Conservation (phyloP, 129 eudicot genomes). For the Helianthus tuberosus region DNA sequence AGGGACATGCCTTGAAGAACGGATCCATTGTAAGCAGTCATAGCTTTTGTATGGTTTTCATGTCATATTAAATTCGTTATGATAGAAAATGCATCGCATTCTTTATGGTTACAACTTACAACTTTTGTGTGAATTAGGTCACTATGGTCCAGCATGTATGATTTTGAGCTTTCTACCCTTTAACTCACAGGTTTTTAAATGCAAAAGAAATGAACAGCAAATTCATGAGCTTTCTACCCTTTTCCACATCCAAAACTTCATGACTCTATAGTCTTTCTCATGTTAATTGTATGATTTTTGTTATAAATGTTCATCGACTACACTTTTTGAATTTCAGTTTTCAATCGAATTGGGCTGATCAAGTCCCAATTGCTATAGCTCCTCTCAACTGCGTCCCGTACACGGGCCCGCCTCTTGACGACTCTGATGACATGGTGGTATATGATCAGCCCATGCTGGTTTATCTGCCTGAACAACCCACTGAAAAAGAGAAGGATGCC, state of each 20-base stretch:
- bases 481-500: slow-evolving; percentile 52
- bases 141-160: too few species aligned
- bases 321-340: slow-evolving; percentile 30
- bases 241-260: not conserved
- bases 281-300: not conserved
- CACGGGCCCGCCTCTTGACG: slow-evolving; percentile 39
- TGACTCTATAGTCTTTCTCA: slow-evolving; percentile 5
- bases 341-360: slow-evolving; percentile 28
- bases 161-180: too few species aligned
- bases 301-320: not conserved
- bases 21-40: too few species aligned
- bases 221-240: slow-evolving; percentile 14
- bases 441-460: slow-evolving; percentile 54
- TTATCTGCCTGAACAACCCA: slow-evolving; percentile 50
- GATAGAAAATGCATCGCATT: too few species aligned
- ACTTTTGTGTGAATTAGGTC: too few species aligned
- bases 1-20: too few species aligned
- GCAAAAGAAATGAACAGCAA: slow-evolving; percentile 12
- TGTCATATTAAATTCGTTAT: too few species aligned
- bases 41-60: too few species aligned
- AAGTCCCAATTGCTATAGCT: slow-evolving; percentile 40
- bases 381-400: slow-evolving; percentile 49
- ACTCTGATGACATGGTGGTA: slow-evolving; percentile 13
- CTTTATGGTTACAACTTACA: too few species aligned
- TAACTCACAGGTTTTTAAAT: not conserved